Evolutionary conservation across 768 basidiomycete species (phyloP).

Genomic region (Suillus hirtellus): DNA sequence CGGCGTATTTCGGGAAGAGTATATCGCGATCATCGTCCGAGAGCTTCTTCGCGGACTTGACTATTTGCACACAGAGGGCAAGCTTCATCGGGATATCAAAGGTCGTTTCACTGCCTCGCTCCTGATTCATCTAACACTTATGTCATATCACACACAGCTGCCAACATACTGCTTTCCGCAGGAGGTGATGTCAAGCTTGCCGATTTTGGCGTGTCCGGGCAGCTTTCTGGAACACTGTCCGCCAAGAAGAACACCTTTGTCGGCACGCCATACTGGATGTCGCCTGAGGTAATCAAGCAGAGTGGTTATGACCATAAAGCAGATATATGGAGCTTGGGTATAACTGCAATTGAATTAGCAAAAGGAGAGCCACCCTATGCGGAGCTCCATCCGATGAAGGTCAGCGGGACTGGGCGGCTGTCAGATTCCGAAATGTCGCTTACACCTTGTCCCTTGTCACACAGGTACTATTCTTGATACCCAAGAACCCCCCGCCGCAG

Average conservation of each 20-base stretch:
- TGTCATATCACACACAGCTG: constrained; percentile 51
- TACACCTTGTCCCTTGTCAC: constrained; percentile 2
- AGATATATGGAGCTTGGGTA: constrained; percentile 98
- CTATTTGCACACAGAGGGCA: constrained; percentile 94
- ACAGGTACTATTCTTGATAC: constrained; percentile 95
- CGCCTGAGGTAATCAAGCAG: constrained; percentile 99
- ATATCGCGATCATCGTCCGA: constrained; percentile 94
- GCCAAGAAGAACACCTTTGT: constrained; percentile 99
- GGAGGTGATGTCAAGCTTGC: constrained; percentile 96
- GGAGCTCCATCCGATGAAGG: constrained; percentile 99
- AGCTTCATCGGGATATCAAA: constrained; percentile 99
- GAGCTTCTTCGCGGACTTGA: constrained; percentile 92
- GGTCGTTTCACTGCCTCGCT: constrained; percentile 46
- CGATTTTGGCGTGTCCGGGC: constrained; percentile 98
- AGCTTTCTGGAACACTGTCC: constrained; percentile 88
- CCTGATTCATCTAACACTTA: neutral
- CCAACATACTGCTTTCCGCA: constrained; percentile 90
- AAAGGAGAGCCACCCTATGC: constrained; percentile 98
- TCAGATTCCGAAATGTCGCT: neutral
- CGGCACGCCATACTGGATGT: constrained; percentile 99
- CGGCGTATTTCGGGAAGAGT: constrained; percentile 96
- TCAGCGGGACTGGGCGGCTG: constrained; percentile 31
- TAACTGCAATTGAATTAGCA: constrained; percentile 96
- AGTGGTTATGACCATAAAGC: constrained; percentile 99
- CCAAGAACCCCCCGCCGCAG: constrained; percentile 93